Conservation (phyloP, 2,329 filamentous ascomycete species). For the Xylariaceae sp. region DNA sequence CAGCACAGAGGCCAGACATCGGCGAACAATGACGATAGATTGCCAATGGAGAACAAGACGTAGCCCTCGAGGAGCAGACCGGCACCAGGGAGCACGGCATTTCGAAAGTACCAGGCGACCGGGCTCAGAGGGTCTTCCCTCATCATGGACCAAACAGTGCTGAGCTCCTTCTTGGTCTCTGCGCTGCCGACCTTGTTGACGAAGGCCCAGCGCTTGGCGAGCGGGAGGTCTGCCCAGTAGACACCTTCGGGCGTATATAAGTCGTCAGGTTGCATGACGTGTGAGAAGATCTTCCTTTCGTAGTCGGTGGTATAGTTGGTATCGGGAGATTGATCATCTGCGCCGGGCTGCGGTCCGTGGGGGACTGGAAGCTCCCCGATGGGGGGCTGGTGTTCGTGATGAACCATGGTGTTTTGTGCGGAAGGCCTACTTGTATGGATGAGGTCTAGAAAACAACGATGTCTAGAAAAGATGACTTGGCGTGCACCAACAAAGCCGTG, state of each 20-base stretch:
- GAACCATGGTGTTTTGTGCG: constrained; percentile 8
- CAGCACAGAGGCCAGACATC: constrained; percentile 78
- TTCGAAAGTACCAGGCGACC: constrained; percentile 81
- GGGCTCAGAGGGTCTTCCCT: constrained; percentile 85
- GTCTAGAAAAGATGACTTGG: too few species aligned
- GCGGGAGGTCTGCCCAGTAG: constrained; percentile 89
- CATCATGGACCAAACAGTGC: constrained; percentile 70
- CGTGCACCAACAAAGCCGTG: too few species aligned
- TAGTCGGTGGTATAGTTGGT: constrained; percentile 43
- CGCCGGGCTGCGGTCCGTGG: constrained; percentile 49
- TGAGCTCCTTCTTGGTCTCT: constrained; percentile 68
- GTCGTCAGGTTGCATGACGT: constrained; percentile 83
- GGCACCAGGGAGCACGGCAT: constrained; percentile 88
- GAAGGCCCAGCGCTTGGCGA: constrained; percentile 69
- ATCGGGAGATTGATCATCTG: constrained; percentile 45
- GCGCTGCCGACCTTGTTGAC: constrained; percentile 69
- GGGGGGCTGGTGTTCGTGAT: constrained; percentile 40
- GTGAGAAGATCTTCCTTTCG: constrained; percentile 66
- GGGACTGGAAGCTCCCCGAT: constrained; percentile 56
- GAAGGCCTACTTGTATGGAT: too few species aligned
- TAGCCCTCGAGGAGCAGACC: constrained; percentile 93
- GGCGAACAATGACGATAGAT: constrained; percentile 78
- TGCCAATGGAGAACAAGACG: constrained; percentile 95
- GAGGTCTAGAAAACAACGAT: too few species aligned
- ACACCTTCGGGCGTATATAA: constrained; percentile 76